Conservation (phyloP, 306 rosid genomes). For the Vigna hirtella region DNA sequence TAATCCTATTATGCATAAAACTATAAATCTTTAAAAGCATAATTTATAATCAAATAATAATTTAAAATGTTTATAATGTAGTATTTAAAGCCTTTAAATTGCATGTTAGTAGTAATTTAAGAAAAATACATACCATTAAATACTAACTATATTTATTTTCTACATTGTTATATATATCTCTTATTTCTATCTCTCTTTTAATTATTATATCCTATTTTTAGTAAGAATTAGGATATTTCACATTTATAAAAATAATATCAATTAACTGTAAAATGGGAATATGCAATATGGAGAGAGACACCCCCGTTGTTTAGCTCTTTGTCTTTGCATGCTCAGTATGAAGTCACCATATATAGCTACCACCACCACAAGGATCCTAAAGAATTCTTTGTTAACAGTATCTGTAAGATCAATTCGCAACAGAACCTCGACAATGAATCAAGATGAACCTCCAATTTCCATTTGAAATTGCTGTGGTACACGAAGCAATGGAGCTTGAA, state of each 20-base stretch:
- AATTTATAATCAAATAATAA: no score
- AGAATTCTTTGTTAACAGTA: conserved; percentile 16
- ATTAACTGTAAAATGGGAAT: neutral
- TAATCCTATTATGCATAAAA: no score
- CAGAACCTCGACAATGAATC: conserved; percentile 41
- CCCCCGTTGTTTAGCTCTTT: neutral
- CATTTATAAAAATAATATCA: neutral
- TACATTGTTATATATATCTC: no score
- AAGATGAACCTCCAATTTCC: conserved; percentile 53
- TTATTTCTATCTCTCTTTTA: neutral
- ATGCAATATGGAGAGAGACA: neutral
- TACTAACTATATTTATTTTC: no score
- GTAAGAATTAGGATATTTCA: neutral
- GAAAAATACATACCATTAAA: no score
- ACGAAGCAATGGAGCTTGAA: conserved; percentile 83
- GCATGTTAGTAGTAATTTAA: no score
- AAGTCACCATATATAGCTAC: neutral
- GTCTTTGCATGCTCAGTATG: neutral
- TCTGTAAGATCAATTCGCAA: conserved; percentile 12
- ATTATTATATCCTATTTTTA: neutral
- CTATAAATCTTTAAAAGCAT: no score
- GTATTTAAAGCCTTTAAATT: no score
- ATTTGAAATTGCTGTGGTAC: conserved; percentile 77
- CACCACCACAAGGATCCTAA: neutral
- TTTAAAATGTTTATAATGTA: no score